Evolutionary conservation across 139 green algal genomes (phyloP).

Genomic region (Tetradesmus lagerheimii): DNA sequence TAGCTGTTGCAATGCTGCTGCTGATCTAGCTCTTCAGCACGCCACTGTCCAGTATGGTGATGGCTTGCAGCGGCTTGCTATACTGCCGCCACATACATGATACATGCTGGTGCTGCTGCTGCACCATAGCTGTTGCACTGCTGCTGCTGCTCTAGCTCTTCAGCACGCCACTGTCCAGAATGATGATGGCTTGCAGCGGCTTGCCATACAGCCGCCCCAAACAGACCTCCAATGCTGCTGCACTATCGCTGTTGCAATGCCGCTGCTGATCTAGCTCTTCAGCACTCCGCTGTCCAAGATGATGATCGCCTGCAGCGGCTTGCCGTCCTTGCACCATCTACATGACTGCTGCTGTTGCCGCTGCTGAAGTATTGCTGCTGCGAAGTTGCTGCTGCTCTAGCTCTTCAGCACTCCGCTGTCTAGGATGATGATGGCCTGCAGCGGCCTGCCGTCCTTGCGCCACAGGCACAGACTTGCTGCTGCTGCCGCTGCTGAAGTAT

Average conservation of each 20-base stretch:
- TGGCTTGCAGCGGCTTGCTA: slow-evolving; percentile 73
- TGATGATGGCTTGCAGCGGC: slow-evolving; percentile 78
- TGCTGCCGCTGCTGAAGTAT: background rate
- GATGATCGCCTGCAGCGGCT: slow-evolving; percentile 77
- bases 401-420: slow-evolving; percentile 51
- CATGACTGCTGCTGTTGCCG: background rate
- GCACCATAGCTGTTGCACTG: too few relatives aligned
- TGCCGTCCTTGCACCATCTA: too few relatives aligned
- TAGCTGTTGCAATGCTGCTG: background rate
- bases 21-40: slow-evolving; percentile 36
- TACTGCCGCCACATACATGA: too few relatives aligned
- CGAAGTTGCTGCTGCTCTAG: background rate
- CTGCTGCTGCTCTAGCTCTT: background rate
- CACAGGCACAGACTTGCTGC: background rate
- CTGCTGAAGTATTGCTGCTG: too few relatives aligned
- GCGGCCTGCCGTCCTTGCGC: slow-evolving; percentile 74
- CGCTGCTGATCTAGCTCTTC: background rate
- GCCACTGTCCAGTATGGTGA: slow-evolving; percentile 71
- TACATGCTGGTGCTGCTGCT: background rate
- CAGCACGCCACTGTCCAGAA: slow-evolving; percentile 62
- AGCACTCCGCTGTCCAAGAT: slow-evolving; percentile 64
- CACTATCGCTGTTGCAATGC: too few relatives aligned
- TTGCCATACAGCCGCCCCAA: too few relatives aligned
- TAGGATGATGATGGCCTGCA: slow-evolving; percentile 78
- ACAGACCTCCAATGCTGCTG: too few relatives aligned